Base-by-base conservation (phyloP, 169 alveolate genomes). In the Plasmodium gaboni region DNA sequence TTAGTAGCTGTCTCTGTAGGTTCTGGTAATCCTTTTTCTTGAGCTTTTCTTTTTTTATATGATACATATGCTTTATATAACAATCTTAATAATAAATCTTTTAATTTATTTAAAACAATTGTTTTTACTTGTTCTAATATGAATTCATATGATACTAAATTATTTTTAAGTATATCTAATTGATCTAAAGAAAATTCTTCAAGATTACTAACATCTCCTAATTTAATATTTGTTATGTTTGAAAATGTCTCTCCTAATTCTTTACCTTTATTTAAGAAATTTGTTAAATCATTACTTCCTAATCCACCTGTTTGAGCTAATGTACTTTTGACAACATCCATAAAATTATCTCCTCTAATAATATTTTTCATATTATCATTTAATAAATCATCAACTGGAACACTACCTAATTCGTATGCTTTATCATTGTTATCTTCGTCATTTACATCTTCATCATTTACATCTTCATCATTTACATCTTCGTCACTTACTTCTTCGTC, bases 221-320 rank as follows among this genome's bases (percentile, higher is more conserved):
- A 38, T 7, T 38, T 38, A 0, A 38, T 6, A 19, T 76, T 69
- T 24, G 48, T 69, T 26, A 64, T 50, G 1, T 63, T 22, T 1
- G 24, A 50, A 46, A 78, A 42, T 51, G 63, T 44, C 0, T 78
- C 80, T 46, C 70, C 76, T 9, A 78, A 46, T 65, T 78, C 89
- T 78, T 78, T 78, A 48, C 89, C 89, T 57, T 78, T 48, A 57
- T 64, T 71, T 64, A 78, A 48, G 12, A 78, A 24, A 15, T 48
- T 67, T 13, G 13, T 70, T 28, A 78, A 22, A 2, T 64, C 89
- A 26, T 44, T 59, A 26, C 63, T 72, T 3, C 48, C 24, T 44
- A 42, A 65, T 24, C 44, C 80, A 50, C 55, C 76, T 15, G 32
- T 64, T 48, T 64, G 68, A 5, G 53, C 38, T 65, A 63, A 19